Percentiles rank a stretch among this genome's conserved stretches.
phyloP scores from a whole-genome alignment of 306 rosid genomes.

The Carpinus fangiana region DNA sequence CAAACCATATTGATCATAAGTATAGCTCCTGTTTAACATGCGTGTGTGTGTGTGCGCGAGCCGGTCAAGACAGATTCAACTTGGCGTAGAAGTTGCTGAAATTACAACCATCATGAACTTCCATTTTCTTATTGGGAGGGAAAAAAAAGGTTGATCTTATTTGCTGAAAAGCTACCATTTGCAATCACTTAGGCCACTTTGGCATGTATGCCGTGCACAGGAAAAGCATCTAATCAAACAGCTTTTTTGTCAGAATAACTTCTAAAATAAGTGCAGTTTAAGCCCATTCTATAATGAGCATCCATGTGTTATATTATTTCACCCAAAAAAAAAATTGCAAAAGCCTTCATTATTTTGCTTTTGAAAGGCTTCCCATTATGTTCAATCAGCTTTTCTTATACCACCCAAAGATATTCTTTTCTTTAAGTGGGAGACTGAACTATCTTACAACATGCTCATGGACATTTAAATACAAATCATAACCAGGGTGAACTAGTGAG shows the following conservation, averaged over 20 bases:
- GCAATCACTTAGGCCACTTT: neutral
- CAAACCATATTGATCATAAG: neutral
- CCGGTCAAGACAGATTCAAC: neutral
- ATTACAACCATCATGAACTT: neutral
- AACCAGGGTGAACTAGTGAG: constrained; percentile 17
- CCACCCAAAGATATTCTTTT: neutral
- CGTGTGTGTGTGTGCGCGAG: too few species aligned
- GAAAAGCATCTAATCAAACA: neutral
- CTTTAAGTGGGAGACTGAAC: neutral
- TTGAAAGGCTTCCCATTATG: neutral
- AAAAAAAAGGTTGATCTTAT: too few species aligned
- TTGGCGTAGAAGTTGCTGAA: neutral
- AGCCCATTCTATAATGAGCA: neutral
- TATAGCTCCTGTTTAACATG: neutral
- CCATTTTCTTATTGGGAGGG: too few species aligned
- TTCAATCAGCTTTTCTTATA: neutral
- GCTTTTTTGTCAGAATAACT: neutral
- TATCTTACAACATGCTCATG: constrained; percentile 11
- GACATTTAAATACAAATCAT: constrained; percentile 9
- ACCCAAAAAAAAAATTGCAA: neutral
- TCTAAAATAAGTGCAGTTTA: neutral
- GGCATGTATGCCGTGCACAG: neutral
- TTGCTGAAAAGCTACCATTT: neutral
- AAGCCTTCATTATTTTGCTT: neutral
- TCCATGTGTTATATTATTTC: neutral